Evolutionary conservation across 106 monocot genomes (phyloP), one percentile per base, ranked within the genome.

Genomic region (Phalaenopsis aphrodite): DNA sequence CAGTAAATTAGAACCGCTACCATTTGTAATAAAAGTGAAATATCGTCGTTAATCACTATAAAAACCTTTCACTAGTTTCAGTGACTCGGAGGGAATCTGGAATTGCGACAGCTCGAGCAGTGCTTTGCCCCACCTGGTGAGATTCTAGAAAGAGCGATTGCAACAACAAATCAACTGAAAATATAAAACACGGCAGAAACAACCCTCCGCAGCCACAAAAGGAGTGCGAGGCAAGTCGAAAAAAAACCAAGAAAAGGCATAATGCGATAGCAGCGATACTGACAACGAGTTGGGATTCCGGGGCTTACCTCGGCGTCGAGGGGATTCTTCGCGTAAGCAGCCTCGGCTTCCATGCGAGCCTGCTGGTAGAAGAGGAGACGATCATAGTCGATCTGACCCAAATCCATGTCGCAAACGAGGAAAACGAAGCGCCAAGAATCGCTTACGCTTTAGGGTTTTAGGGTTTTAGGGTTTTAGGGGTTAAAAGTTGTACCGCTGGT

Each of bases 301-400:
- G 52, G 24, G 41, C 79, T 86, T 67, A 89, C 94, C 14, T 94
- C 94, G 65, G 94, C 87, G 42, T 94, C 91, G 73, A 83, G 85
- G 42, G 94, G 94, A 67, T 94, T 88, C 61, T 82, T 82, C 17
- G 81, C 83, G 82, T 94, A 88, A 77, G 82, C 77, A 48, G 84
- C 81, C 78, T 94, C 91, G 8, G 91, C 84, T 49, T 80, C 49
- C 86, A 85, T 83, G 78, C 91, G 85, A 4, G 94, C 85, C 78
- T 83, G 82, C 68, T 94, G 88, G 85, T 89, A 94, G 85, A 94
- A 81, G 82, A 94, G 17, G 81, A 89, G 42, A 64, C 89, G 81
- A 41, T 91, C 91, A 19, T 86, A 80, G 2, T 91, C 94, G 72
- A 19, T 75, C 67, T 77, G 79, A 16, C 58, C 76, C 78, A 83